These are phyloP conservation scores for Suhomyces guaymorum DNA, from an alignment of 1,139 yeast species.

Conservation along the genomic window DNA sequence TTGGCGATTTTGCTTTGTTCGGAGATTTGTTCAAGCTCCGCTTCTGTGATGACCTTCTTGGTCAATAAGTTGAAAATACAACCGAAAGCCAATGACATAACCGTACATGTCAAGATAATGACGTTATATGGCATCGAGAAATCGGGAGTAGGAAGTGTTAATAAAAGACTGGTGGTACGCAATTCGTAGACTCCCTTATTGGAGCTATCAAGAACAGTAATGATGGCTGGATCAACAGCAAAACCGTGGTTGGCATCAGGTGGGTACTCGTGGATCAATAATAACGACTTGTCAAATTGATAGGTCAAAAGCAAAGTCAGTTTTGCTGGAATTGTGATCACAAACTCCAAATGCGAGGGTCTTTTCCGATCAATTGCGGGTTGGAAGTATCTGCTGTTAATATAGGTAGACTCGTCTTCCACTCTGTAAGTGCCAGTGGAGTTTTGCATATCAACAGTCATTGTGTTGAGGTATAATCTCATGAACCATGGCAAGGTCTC, in stretches of 20 bases:
- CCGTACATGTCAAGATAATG: slow-evolving; percentile 88
- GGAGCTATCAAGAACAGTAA: slow-evolving; percentile 46
- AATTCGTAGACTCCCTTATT: slow-evolving; percentile 48
- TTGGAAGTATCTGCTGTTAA: slow-evolving; percentile 59
- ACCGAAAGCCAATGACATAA: slow-evolving; percentile 91
- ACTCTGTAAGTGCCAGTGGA: slow-evolving; percentile 16
- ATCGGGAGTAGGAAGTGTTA: slow-evolving; percentile 94
- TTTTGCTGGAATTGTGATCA: slow-evolving; percentile 61
- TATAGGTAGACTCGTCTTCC: slow-evolving; percentile 29
- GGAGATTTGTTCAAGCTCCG: slow-evolving; percentile 57
- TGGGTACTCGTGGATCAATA: slow-evolving; percentile 89
- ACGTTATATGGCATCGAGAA: slow-evolving; percentile 99
- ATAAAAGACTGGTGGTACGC: slow-evolving; percentile 80
- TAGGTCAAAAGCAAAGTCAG: slow-evolving; percentile 66
- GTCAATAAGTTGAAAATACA: slow-evolving; percentile 76
- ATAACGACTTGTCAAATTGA: slow-evolving; percentile 82
- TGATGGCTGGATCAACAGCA: slow-evolving; percentile 86
- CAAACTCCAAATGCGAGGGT: slow-evolving; percentile 82
- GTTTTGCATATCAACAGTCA: slow-evolving; percentile 31
- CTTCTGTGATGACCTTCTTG: slow-evolving; percentile 75
- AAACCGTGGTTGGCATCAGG: slow-evolving; percentile 99
- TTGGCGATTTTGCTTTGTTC: slow-evolving; percentile 26
- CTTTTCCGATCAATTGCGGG: slow-evolving; percentile 81
- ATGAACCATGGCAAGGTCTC: slow-evolving; percentile 95
- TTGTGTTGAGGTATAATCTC: slow-evolving; percentile 76